Evolutionary conservation across 305 asterid species (phyloP), one percentile per base, ranked within the genome.

Genomic region (Ajuga reptans): DNA sequence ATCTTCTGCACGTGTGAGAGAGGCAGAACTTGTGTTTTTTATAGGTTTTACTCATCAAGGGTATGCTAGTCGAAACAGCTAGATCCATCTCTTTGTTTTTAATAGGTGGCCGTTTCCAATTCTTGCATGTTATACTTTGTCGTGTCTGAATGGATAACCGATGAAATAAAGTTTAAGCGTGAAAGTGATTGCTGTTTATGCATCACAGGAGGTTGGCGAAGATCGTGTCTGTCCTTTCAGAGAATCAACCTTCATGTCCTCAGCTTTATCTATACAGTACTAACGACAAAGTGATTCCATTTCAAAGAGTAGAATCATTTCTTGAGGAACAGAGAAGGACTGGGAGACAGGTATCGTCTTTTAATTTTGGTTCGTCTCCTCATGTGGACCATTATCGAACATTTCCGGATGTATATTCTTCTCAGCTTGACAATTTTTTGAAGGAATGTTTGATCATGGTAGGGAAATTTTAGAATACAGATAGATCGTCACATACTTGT

Each of bases 361-460:
- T 75, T 69, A 82, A 87, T 73, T 92, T 92, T 59, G 80, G 84
- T 6, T 75, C 85, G n/a, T 87, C 96, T 52, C 98, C 96, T 39
- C 96, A 92, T 50, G 95, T 92, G 29, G 98, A 91, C 71, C 96
- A 91, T 78, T 91, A 78, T 80, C 76, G 98, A 66, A 84, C 84
- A 14, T 91, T 78, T 72, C 95, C 96, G 17, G 76, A 75, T 65
- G 29, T 76, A 9, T 87, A 92, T 61, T 51, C 81, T 37, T 73
- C 78, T 12, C 85, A 83, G 75, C 79, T 92, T 5, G 67, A 83
- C 67, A 66, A 43, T 9, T 92, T 87, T 68, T 77, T 92, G 84
- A 75, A 84, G 33, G 82, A 82, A 63, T 87, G 86, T 72, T 31
- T 82, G 52, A 50, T 56, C 59, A 1, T 10, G 41, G 84, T 55